A percentile compares a stretch with the other conserved stretches of the same genome.
phyloP scores from a whole-genome alignment of 164 flowering plant species.

The Stephania japonica region DNA sequence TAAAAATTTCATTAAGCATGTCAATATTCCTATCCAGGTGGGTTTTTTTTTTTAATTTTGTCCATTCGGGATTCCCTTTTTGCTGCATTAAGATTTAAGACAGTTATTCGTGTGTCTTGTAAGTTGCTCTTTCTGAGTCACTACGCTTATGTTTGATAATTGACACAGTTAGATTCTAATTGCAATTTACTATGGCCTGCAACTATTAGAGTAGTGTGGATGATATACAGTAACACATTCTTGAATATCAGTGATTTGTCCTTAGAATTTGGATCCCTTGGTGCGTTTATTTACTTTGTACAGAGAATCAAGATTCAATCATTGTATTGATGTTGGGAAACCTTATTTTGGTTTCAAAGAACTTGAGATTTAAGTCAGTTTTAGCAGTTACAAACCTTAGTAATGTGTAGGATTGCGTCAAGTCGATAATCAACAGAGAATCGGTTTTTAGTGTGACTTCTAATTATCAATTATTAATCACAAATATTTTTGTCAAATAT shows the following conservation, averaged over 20 bases:
- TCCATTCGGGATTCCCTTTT: slow-evolving; percentile 59
- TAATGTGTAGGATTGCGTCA: background rate
- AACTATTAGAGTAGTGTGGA: background rate
- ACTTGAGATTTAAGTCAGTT: background rate
- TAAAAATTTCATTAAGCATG: slow-evolving; percentile 54
- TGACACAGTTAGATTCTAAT: background rate
- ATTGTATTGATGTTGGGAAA: too few relatives aligned
- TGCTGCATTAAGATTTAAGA: background rate
- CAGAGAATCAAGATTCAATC: too few relatives aligned
- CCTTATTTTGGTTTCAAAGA: background rate
- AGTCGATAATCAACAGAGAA: background rate
- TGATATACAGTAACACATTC: background rate
- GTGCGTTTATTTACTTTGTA: background rate
- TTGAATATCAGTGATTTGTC: background rate
- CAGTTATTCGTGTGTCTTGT: background rate
- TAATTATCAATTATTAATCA: too few relatives aligned
- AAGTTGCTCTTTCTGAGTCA: background rate
- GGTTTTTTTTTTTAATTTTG: too few relatives aligned
- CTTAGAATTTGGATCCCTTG: background rate
- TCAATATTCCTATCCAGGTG: too few relatives aligned
- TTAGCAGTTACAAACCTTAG: background rate
- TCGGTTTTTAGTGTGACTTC: background rate
- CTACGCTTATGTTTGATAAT: too few relatives aligned
- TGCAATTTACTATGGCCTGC: background rate
- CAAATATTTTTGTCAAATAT: background rate